A percentile compares a stretch with the other conserved stretches of the same genome.
Conservation (phyloP, 495 filamentous ascomycete genomes). For the Entonaema liquescens region DNA sequence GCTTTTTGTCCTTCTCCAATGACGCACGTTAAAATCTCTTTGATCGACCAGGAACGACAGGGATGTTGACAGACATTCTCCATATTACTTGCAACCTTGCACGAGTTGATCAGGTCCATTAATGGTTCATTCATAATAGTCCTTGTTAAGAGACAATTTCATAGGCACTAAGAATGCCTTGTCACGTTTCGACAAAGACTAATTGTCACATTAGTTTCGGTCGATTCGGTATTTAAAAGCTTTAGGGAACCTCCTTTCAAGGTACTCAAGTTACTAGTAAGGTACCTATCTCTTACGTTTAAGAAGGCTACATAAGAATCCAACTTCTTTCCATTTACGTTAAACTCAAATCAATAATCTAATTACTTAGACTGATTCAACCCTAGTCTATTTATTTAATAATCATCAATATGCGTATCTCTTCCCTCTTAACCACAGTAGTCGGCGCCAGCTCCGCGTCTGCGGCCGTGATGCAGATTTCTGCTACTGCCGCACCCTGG, state of each 20-base stretch:
- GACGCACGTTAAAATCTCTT: slow-evolving; percentile 25
- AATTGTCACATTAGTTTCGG: not conserved
- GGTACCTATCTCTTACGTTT: not conserved
- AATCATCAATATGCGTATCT: slow-evolving; percentile 38
- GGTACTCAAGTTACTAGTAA: not conserved
- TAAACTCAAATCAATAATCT: slow-evolving; percentile 6
- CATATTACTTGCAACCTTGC: slow-evolving; percentile 36
- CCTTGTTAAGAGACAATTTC: slow-evolving; percentile 30
- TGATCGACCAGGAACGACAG: slow-evolving; percentile 31
- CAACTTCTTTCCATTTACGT: slow-evolving; percentile 1
- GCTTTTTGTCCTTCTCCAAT: slow-evolving; percentile 32
- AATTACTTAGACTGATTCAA: slow-evolving; percentile 10
- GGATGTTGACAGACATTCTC: slow-evolving; percentile 39
- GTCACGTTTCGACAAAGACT: slow-evolving; percentile 16
- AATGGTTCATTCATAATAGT: slow-evolving; percentile 16
- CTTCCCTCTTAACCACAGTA: slow-evolving; percentile 32
- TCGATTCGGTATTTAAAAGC: slow-evolving; percentile 22
- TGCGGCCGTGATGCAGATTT: slow-evolving; percentile 32
- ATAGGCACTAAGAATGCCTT: slow-evolving; percentile 36
- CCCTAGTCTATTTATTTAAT: not conserved
- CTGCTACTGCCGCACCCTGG: slow-evolving; percentile 27
- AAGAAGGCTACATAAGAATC: not conserved
- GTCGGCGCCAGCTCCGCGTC: slow-evolving; percentile 36
- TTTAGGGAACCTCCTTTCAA: not conserved
- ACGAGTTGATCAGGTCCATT: slow-evolving; percentile 7